A percentile compares a stretch with the other conserved stretches of the same genome.
phyloP scores from a whole-genome alignment of 78 protist species.

The Polysphondylium violaceum region DNA sequence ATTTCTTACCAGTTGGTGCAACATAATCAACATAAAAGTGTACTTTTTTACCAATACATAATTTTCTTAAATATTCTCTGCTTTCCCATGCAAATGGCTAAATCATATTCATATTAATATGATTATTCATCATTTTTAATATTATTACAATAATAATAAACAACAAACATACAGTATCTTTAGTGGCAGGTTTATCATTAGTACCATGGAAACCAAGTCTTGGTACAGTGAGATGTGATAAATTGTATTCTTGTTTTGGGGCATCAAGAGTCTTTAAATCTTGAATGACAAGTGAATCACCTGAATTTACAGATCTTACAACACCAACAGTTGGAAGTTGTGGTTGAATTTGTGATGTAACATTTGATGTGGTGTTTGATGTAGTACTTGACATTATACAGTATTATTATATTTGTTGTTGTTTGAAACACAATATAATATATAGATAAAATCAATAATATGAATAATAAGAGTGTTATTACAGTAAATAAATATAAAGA shows the following conservation, averaged over 20 bases:
- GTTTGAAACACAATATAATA: too few relatives aligned
- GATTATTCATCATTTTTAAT: background rate
- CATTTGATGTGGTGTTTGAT: constrained; percentile 1
- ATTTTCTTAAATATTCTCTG: constrained; percentile 66
- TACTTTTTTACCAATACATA: constrained; percentile 76
- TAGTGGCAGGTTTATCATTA: constrained; percentile 34
- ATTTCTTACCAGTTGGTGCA: constrained; percentile 25
- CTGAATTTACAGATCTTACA: constrained; percentile 67
- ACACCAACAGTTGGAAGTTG: constrained; percentile 24
- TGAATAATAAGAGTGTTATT: too few relatives aligned
- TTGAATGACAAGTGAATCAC: constrained; percentile 52
- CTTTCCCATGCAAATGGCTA: constrained; percentile 83
- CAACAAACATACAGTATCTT: constrained; percentile 29
- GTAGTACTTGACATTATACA: constrained; percentile 1
- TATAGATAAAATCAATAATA: too few relatives aligned
- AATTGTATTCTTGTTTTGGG: background rate
- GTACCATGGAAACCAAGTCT: constrained; percentile 27
- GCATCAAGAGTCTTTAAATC: constrained; percentile 1
- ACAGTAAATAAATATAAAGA: too few relatives aligned
- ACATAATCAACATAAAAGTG: constrained; percentile 48
- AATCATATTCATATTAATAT: background rate
- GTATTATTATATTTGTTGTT: background rate
- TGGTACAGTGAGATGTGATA: constrained; percentile 52
- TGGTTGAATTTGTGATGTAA: constrained; percentile 51
- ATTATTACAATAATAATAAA: background rate